Evolutionary conservation across 768 basidiomycete species (phyloP).

Genomic region (Termitomyces sp.): DNA sequence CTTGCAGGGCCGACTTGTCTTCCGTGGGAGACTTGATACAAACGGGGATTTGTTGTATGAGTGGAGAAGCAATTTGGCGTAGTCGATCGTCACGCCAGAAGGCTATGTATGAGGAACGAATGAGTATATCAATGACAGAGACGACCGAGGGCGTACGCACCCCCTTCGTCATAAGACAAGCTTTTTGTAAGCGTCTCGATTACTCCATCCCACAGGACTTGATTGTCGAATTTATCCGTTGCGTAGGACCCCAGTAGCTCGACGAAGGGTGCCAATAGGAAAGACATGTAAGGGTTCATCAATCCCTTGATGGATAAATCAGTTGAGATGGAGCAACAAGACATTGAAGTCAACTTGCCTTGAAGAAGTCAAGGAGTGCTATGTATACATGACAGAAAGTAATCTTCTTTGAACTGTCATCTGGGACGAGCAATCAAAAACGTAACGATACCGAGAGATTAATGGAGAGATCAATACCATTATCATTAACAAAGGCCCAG

Average conservation of each 20-base stretch:
- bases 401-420: slow-evolving; percentile 44
- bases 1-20: slow-evolving; percentile 35
- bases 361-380: slow-evolving; percentile 80
- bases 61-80: slow-evolving; percentile 48
- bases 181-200: slow-evolving; percentile 62
- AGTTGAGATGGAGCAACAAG: background rate
- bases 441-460: background rate
- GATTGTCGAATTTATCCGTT: slow-evolving; percentile 25
- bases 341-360: slow-evolving; percentile 40
- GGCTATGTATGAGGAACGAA: slow-evolving; percentile 23
- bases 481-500: slow-evolving; percentile 77
- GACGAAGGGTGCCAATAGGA: slow-evolving; percentile 61
- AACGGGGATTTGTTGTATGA: slow-evolving; percentile 64
- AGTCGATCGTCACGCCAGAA: slow-evolving; percentile 90
- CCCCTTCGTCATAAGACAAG: slow-evolving; percentile 73
- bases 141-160: slow-evolving; percentile 34
- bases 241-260: slow-evolving; percentile 53
- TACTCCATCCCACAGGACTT: slow-evolving; percentile 57
- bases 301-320: slow-evolving; percentile 44
- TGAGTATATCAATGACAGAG: background rate
- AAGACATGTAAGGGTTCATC: slow-evolving; percentile 89
- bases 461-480: slow-evolving; percentile 27
- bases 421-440: slow-evolving; percentile 14
- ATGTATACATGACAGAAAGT: slow-evolving; percentile 75
- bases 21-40: slow-evolving; percentile 33